Conservation (phyloP, 192 early-diverging fungal genomes). For the Backusella morwellensis region DNA sequence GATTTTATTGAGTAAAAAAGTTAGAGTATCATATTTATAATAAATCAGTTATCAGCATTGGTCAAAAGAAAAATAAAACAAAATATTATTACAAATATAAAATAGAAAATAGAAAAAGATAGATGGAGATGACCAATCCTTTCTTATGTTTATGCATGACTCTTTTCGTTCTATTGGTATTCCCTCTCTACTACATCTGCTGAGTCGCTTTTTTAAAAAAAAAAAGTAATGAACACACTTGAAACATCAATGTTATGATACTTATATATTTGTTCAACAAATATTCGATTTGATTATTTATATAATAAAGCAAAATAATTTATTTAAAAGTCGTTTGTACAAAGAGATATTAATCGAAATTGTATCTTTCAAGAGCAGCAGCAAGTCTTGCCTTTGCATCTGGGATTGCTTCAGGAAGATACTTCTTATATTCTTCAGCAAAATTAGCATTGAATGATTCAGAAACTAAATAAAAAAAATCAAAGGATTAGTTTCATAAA, state of each 20-base stretch:
- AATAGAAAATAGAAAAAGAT: no score
- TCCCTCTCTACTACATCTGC: no score
- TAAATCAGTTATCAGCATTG: no score
- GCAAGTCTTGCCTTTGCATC: neutral
- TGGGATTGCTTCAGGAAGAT: neutral
- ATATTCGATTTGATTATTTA: neutral
- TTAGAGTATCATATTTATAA: no score
- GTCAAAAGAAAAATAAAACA: no score
- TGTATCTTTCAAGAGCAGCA: conserved; percentile 1
- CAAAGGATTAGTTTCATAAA: neutral
- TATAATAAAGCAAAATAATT: neutral
- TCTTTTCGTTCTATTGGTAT: no score
- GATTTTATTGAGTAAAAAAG: no score
- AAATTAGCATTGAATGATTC: neutral
- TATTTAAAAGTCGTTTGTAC: neutral
- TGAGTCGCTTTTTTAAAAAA: no score
- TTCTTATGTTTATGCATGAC: no score
- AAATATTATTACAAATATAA: no score
- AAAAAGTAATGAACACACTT: neutral
- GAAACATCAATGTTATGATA: neutral
- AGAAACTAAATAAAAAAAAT: neutral
- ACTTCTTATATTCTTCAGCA: neutral
- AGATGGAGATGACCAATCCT: no score
- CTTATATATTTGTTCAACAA: neutral
- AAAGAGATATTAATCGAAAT: neutral